A percentile compares a stretch with the other conserved stretches of the same genome.
phyloP scores from a whole-genome alignment of 306 rosid species.

The Crataegus laevigata region DNA sequence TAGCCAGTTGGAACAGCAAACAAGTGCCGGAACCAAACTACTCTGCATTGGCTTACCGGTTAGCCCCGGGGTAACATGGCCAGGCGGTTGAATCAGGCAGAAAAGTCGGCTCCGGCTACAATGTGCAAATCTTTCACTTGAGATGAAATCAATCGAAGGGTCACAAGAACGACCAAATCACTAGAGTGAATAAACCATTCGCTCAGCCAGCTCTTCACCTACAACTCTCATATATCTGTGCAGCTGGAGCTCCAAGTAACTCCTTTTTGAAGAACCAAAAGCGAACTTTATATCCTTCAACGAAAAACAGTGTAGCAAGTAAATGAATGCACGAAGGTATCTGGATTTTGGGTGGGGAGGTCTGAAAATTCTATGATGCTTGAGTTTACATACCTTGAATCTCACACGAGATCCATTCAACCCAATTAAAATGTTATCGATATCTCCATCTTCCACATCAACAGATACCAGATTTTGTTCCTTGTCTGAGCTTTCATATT shows the following conservation, averaged over 20 bases:
- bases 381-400: constrained; percentile 53
- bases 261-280: constrained; percentile 26
- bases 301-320: not conserved
- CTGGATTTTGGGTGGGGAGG: not conserved
- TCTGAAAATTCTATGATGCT: not conserved
- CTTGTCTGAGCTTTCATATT: constrained; percentile 51
- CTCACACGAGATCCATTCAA: constrained; percentile 42
- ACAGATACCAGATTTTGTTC: constrained; percentile 28
- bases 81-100: not conserved
- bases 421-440: constrained; percentile 49
- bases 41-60: not conserved
- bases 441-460: constrained; percentile 36
- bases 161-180: constrained; percentile 9
- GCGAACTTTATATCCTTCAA: constrained; percentile 53
- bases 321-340: not conserved
- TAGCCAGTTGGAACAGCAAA: not conserved
- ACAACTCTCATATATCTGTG: constrained; percentile 55
- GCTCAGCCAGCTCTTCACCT: constrained; percentile 59
- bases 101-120: not conserved
- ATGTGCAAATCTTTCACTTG: not conserved
- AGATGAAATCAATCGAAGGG: not conserved
- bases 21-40: not conserved
- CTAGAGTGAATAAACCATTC: constrained; percentile 49
- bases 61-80: not conserved
- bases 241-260: constrained; percentile 60